Conservation (phyloP, 306 rosid genomes). For the Fragaria ananassa region DNA sequence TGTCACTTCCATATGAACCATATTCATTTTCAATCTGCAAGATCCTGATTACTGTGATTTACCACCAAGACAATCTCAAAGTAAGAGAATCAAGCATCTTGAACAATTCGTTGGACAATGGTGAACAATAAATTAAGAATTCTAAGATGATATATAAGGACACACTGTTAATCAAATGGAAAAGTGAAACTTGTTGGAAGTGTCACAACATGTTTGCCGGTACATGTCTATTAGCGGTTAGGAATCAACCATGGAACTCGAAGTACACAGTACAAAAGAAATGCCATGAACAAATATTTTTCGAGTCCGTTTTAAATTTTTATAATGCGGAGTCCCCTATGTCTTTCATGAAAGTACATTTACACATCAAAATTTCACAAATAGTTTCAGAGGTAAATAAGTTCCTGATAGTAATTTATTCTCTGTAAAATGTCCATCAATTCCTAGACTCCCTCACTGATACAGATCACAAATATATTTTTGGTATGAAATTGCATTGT, state of each 20-base stretch:
- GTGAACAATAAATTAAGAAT: neutral
- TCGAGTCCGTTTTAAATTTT: neutral
- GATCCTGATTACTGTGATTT: conserved; percentile 20
- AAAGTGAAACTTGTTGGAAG: neutral
- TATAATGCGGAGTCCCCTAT: neutral
- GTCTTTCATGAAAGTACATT: neutral
- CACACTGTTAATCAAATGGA: neutral
- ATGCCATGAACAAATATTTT: neutral
- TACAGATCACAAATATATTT: neutral
- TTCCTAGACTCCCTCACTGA: neutral
- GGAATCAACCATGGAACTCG: neutral
- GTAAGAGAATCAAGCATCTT: neutral
- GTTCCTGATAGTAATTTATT: neutral
- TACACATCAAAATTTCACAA: neutral
- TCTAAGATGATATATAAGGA: neutral
- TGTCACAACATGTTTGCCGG: neutral
- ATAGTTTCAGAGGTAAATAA: neutral
- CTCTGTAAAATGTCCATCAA: neutral
- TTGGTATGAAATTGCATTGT: neutral
- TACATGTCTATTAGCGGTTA: neutral
- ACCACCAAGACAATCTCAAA: conserved; percentile 10
- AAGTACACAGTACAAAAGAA: neutral
- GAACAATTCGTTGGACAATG: neutral
- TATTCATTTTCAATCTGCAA: conserved; percentile 89
- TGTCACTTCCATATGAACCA: conserved; percentile 83